These are phyloP conservation scores for Phialophora chinensis DNA, from an alignment of 2,329 filamentous ascomycete species.

Conservation along the genomic window DNA sequence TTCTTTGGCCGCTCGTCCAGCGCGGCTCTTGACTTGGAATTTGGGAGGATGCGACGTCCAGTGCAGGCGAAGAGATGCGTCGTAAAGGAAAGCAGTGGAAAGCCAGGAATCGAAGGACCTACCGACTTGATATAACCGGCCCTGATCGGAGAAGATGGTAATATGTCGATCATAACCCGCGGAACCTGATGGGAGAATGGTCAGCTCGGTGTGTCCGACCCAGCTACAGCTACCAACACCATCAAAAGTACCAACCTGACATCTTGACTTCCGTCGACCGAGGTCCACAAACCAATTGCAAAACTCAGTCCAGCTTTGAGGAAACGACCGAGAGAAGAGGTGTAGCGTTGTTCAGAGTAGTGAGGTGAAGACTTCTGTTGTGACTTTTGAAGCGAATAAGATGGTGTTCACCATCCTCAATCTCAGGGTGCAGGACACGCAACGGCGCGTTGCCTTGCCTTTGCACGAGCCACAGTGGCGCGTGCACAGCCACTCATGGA, in stretches of 20 bases:
- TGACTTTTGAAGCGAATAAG: slow-evolving; percentile 19
- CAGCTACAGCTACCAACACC: slow-evolving; percentile 24
- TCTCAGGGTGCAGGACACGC: slow-evolving; percentile 2
- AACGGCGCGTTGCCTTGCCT: slow-evolving; percentile 6
- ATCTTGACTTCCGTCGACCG: slow-evolving; percentile 44
- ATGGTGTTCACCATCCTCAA: slow-evolving; percentile 15
- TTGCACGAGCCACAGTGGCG: slow-evolving; percentile 5
- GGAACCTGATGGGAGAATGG: slow-evolving; percentile 62
- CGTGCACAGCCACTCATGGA: background rate
- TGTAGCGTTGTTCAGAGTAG: slow-evolving; percentile 21
- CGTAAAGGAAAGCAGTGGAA: slow-evolving; percentile 1
- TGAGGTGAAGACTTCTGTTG: slow-evolving; percentile 9
- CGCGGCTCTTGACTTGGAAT: background rate
- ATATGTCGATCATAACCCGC: slow-evolving; percentile 98
- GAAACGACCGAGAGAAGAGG: slow-evolving; percentile 7
- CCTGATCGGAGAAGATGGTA: slow-evolving; percentile 99
- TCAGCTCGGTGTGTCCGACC: slow-evolving; percentile 39
- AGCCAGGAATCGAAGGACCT: slow-evolving; percentile 52
- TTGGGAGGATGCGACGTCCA: background rate
- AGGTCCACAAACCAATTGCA: slow-evolving; percentile 26
- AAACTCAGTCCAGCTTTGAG: slow-evolving; percentile 22
- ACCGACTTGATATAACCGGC: slow-evolving; percentile 99
- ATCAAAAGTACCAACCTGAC: slow-evolving; percentile 49
- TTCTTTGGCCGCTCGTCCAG: background rate
- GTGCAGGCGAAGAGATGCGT: background rate